phyloP scores from a whole-genome alignment of 2,329 filamentous ascomycete species.

The Penicillium psychrosexuale region DNA sequence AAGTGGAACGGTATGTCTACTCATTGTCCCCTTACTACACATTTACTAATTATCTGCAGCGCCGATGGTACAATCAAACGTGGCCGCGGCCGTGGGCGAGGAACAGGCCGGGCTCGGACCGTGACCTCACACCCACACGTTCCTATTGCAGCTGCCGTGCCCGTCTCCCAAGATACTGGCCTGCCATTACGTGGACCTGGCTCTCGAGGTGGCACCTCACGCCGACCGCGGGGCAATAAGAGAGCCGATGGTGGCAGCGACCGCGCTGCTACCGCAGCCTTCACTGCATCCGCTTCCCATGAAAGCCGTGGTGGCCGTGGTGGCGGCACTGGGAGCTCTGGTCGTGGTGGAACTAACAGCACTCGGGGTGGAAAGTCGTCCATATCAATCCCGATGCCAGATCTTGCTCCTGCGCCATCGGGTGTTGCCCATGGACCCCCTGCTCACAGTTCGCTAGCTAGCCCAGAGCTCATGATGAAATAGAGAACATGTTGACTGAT shows the following conservation, averaged over 20 bases:
- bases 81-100: conserved; percentile 55
- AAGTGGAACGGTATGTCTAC: conserved; percentile 57
- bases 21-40: conserved; percentile 33
- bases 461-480: conserved; percentile 30
- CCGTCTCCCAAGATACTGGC: conserved; percentile 85
- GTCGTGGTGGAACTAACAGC: conserved; percentile 28
- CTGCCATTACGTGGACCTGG: conserved; percentile 67
- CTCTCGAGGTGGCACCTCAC: conserved; percentile 70
- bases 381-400: conserved; percentile 21
- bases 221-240: conserved; percentile 84
- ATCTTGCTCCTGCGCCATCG: conserved; percentile 1
- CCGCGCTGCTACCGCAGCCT: conserved; percentile 46
- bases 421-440: conserved; percentile 7
- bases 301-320: conserved; percentile 30
- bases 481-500: conserved; percentile 13
- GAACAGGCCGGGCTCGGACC: conserved; percentile 47
- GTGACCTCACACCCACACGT: conserved; percentile 72
- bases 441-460: neutral
- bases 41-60: conserved; percentile 45
- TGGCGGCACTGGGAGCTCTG: conserved; percentile 23
- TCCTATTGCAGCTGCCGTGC: conserved; percentile 71
- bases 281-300: conserved; percentile 21
- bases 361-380: conserved; percentile 29
- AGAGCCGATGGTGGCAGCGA: conserved; percentile 78
- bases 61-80: conserved; percentile 69